These are phyloP conservation scores for Auxenochlorella protothecoides DNA, from an alignment of 139 green algal species.

Conservation along the genomic window DNA sequence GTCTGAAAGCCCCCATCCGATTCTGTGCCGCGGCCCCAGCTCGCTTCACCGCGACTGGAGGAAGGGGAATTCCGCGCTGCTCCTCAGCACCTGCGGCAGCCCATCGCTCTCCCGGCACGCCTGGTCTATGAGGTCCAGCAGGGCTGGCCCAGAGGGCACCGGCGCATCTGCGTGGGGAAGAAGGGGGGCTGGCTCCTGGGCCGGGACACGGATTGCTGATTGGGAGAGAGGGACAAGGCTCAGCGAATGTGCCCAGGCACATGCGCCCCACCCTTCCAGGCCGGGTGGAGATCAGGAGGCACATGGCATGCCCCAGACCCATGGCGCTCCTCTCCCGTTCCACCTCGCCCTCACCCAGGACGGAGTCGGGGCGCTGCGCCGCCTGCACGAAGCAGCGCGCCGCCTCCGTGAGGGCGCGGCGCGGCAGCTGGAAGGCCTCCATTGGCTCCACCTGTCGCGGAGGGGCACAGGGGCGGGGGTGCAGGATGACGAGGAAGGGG, in stretches of 20 bases:
- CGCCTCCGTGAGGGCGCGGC: conserved; percentile 27
- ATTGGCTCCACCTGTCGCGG: conserved; percentile 4
- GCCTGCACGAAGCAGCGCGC: conserved; percentile 37
- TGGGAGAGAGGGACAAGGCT: too few relatives aligned
- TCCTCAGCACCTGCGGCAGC: conserved; percentile 22
- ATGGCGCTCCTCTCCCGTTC: neutral
- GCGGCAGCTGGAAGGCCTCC: conserved; percentile 28
- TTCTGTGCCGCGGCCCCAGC: too few relatives aligned
- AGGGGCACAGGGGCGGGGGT: neutral
- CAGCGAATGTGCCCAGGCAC: too few relatives aligned
- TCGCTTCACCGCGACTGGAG: neutral
- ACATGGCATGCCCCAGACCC: neutral
- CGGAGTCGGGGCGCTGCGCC: neutral
- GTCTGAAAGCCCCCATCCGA: too few relatives aligned
- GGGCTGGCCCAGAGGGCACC: conserved; percentile 3
- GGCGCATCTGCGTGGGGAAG: too few relatives aligned
- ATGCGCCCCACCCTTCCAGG: too few relatives aligned
- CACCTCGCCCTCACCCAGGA: too few relatives aligned
- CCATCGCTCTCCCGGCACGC: conserved; percentile 18
- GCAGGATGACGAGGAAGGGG: neutral
- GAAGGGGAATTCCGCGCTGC: conserved; percentile 27
- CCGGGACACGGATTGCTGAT: too few relatives aligned
- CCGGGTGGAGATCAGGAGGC: too few relatives aligned
- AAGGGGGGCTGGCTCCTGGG: too few relatives aligned
- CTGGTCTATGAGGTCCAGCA: conserved; percentile 33